Percentiles rank a stretch among this genome's conserved stretches.
Conservation (phyloP, 768 basidiomycete species). For the Fibroporia radiculosa region DNA sequence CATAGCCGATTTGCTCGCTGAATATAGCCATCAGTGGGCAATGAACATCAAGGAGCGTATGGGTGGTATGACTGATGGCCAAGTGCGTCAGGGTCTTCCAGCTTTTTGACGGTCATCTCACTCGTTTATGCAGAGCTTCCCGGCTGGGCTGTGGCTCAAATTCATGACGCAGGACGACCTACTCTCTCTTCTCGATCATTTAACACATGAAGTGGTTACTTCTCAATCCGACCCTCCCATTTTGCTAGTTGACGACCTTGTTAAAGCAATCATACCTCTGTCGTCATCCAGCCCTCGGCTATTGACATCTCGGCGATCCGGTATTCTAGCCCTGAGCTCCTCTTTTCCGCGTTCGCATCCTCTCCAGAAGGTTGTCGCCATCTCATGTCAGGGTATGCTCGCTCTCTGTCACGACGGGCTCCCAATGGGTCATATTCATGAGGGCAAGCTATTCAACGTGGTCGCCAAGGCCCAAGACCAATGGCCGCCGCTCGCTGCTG, state of each 20-base stretch:
- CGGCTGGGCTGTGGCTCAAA: not conserved
- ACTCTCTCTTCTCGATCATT: not conserved
- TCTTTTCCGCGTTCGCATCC: slow-evolving; percentile 23
- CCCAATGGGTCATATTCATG: not conserved
- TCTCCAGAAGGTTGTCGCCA: slow-evolving; percentile 43
- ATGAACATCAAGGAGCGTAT: not conserved
- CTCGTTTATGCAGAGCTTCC: not conserved
- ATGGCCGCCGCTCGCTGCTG: slow-evolving; percentile 9
- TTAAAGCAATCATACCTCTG: not conserved
- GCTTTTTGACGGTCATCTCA: not conserved
- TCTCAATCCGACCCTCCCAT: not conserved
- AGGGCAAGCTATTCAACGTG: not conserved
- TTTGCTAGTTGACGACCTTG: not conserved
- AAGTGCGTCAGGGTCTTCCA: not conserved
- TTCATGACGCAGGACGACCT: not conserved
- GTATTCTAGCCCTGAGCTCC: not conserved
- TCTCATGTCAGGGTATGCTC: slow-evolving; percentile 28
- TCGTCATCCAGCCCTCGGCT: not conserved
- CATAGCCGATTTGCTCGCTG: too few relatives aligned
- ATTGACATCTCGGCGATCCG: not conserved
- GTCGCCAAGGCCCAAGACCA: slow-evolving; percentile 4
- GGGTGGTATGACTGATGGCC: not conserved
- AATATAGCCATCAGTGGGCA: not conserved
- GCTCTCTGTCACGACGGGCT: slow-evolving; percentile 23
- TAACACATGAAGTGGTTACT: not conserved